A percentile compares a stretch with the other conserved stretches of the same genome.
phyloP scores from a whole-genome alignment of 139 green algal species.

The Coccomyxa sp. region DNA sequence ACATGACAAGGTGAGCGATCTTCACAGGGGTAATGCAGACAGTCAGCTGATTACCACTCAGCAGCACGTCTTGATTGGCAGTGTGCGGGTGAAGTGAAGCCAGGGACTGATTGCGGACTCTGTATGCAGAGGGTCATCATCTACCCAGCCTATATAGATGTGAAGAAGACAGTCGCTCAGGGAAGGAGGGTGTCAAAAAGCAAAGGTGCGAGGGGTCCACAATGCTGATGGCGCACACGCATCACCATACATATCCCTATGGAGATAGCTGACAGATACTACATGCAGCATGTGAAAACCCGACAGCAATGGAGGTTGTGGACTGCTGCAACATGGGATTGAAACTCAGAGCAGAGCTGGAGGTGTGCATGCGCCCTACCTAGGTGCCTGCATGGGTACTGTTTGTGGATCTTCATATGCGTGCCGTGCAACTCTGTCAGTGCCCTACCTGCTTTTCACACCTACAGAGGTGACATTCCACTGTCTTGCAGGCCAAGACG shows the following conservation, averaged over 20 bases:
- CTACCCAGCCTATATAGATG: conserved; percentile 64
- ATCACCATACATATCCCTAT: not conserved
- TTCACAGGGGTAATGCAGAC: too few species aligned
- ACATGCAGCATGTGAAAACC: conserved; percentile 45
- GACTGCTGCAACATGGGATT: conserved; percentile 39
- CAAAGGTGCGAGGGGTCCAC: conserved; percentile 15
- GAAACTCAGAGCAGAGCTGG: conserved; percentile 32
- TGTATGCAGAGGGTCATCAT: conserved; percentile 50
- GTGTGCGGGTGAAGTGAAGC: too few species aligned
- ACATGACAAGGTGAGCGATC: too few species aligned
- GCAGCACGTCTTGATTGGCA: too few species aligned
- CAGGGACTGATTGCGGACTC: too few species aligned
- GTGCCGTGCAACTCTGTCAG: too few species aligned
- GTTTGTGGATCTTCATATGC: too few species aligned
- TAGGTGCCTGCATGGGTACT: too few species aligned
- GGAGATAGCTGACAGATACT: too few species aligned
- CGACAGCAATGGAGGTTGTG: conserved; percentile 42
- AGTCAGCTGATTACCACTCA: too few species aligned
- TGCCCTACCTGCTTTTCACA: not conserved
- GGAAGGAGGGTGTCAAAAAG: conserved; percentile 41
- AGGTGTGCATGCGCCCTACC: conserved; percentile 20
- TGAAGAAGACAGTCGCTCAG: conserved; percentile 48
- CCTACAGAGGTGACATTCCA: not conserved
- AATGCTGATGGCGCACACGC: not conserved
- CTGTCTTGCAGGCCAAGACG: conserved; percentile 39